phyloP scores from a whole-genome alignment of 1,139 yeast genomes.

The Geotrichum klebahnii region DNA sequence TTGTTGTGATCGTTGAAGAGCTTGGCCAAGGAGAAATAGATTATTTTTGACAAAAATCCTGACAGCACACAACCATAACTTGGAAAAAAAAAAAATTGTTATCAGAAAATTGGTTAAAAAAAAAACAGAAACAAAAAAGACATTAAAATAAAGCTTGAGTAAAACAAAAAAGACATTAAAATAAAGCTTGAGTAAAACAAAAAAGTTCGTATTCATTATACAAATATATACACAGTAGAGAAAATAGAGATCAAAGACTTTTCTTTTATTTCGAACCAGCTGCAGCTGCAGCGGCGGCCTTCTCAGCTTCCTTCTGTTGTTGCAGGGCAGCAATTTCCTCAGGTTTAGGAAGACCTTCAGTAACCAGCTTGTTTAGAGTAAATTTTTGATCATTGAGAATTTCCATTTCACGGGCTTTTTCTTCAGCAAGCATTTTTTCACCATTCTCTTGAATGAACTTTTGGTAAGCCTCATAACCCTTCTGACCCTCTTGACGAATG shows the following conservation, averaged over 20 bases:
- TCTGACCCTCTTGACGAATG: conserved; percentile 89
- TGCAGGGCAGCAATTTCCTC: conserved; percentile 77
- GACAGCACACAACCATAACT: not conserved
- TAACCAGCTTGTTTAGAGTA: conserved; percentile 76
- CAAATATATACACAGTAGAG: conserved; percentile 1
- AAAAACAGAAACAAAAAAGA: not conserved
- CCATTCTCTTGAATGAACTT: conserved; percentile 84
- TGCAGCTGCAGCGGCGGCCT: conserved; percentile 18
- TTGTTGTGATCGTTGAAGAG: not conserved
- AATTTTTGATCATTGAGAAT: conserved; percentile 71
- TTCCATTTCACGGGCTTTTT: conserved; percentile 74
- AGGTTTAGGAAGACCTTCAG: conserved; percentile 80
- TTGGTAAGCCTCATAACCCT: conserved; percentile 79
- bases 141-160: not conserved
- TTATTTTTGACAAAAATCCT: not conserved
- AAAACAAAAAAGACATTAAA: not conserved
- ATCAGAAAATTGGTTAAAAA: no score
- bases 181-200: not conserved
- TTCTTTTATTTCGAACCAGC: not conserved
- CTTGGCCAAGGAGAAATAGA: not conserved
- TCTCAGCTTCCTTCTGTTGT: conserved; percentile 41
- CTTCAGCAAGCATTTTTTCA: conserved; percentile 72
- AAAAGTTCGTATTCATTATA: not conserved
- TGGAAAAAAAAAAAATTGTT: conserved; percentile 5
- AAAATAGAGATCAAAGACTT: not conserved